phyloP scores from a whole-genome alignment of 2,329 filamentous ascomycete species.

The Zymoseptoria passerinii region DNA sequence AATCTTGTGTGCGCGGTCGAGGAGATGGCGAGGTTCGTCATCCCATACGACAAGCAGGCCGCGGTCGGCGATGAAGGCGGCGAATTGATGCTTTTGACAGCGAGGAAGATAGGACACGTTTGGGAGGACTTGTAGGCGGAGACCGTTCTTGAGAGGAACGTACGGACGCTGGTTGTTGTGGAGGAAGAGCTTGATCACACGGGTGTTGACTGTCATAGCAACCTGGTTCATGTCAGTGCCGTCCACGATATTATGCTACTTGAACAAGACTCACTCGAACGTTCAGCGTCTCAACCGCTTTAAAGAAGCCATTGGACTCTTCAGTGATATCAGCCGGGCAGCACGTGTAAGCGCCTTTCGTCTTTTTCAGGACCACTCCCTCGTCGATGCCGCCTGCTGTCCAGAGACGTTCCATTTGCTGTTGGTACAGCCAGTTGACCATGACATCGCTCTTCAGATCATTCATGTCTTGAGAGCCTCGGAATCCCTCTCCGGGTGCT shows the following conservation, averaged over 20 bases:
- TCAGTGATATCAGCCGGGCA: conserved; percentile 41
- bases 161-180: conserved; percentile 43
- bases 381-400: conserved; percentile 41
- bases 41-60: conserved; percentile 56
- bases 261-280: conserved; percentile 40
- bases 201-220: conserved; percentile 60
- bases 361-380: conserved; percentile 49
- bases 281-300: conserved; percentile 44
- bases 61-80: conserved; percentile 55
- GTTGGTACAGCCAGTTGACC: conserved; percentile 55
- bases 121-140: conserved; percentile 55
- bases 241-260: background rate
- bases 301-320: conserved; percentile 43
- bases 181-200: conserved; percentile 54
- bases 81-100: conserved; percentile 58
- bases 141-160: conserved; percentile 50
- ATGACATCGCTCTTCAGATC: conserved; percentile 55
- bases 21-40: conserved; percentile 50
- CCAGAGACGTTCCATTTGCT: conserved; percentile 51
- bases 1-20: conserved; percentile 45
- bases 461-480: conserved; percentile 36
- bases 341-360: conserved; percentile 43
- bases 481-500: conserved; percentile 28
- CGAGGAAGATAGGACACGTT: conserved; percentile 48
- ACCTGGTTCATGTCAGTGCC: conserved; percentile 35